These are phyloP conservation scores for Corynascus novoguineensis DNA, from an alignment of 495 filamentous ascomycete genomes.

Conservation along the genomic window DNA sequence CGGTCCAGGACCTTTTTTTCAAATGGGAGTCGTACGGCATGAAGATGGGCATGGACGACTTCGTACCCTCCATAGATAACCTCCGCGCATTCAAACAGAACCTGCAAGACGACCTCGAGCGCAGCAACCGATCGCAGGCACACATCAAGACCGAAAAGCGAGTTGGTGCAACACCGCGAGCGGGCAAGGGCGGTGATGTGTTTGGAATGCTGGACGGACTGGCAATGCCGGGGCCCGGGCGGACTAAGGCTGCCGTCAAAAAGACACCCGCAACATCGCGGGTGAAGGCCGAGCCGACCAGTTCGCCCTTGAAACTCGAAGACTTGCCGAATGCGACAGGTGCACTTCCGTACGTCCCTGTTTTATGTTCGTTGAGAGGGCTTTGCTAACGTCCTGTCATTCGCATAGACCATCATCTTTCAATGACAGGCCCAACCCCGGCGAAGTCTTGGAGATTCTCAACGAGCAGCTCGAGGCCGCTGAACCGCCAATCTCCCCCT, in stretches of 20 bases:
- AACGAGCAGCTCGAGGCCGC: constrained; percentile 66
- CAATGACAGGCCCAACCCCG: constrained; percentile 65
- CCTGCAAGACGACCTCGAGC: constrained; percentile 75
- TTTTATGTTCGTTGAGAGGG: too few species aligned
- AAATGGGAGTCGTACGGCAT: constrained; percentile 98
- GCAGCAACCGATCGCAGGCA: constrained; percentile 50
- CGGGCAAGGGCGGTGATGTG: constrained; percentile 56
- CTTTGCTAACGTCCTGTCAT: constrained; percentile 5
- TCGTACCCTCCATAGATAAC: constrained; percentile 60
- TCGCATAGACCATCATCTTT: constrained; percentile 52
- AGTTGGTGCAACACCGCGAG: constrained; percentile 58
- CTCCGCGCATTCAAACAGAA: constrained; percentile 76
- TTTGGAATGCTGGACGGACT: constrained; percentile 86
- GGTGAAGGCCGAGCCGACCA: constrained; percentile 37
- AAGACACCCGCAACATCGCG: constrained; percentile 47
- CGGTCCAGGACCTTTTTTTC: constrained; percentile 79
- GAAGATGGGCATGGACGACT: constrained; percentile 75
- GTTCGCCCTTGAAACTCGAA: constrained; percentile 44
- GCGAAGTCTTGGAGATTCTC: constrained; percentile 72
- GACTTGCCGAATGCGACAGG: constrained; percentile 38
- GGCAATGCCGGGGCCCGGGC: constrained; percentile 55
- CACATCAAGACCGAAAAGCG: constrained; percentile 57
- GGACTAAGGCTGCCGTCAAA: constrained; percentile 53
- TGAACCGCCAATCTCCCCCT: constrained; percentile 68
- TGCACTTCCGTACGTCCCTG: constrained; percentile 31